Evolutionary conservation across 2,329 filamentous ascomycete species (phyloP), one percentile per base, ranked within the genome.

Genomic region (Venturia pyrina): DNA sequence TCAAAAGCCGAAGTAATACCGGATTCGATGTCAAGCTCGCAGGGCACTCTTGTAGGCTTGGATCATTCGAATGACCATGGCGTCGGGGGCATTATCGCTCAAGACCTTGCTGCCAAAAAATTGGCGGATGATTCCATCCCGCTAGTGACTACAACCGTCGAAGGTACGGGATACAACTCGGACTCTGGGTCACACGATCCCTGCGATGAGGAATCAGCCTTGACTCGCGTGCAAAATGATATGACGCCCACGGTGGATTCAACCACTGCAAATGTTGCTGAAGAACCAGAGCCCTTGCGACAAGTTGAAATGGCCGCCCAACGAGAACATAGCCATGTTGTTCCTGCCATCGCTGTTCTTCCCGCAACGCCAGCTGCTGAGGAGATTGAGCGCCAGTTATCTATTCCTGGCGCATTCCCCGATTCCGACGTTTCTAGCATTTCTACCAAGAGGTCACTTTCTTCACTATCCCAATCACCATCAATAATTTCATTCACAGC

Each of bases 81-180:
- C 2, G 75, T 87, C 65, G 87, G 84, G 3, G 77, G 79, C 5
- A 74, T 88, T 5, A 69, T 89, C 17, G 72, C 78, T 7, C 81
- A 84, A 57, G 85, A 88, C 63, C 78, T 82, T 61, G 78, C 78
- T 5, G 75, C 79, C 3, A 83, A 81, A 68, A 82, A 83, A 32
- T 15, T 21, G 21, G 37, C 15, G 68, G 79, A 84, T 64, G 85
- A 89, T 68, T 89, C 90, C 19, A 74, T 91, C 43, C 87, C 89
- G 5, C 88, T 88, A 0, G 82, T 90, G 19, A 86, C 90, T 15
- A 89, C 87, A 0, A 87, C 87, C 1, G 83, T 88, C 21, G 88
- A 92, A 72, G 85, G 84, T 11, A 83, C 77, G 65, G 87, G 85
- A 1, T 87, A 89, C 69, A 76, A 80, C 17, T 89, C 87, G 17